Evolutionary conservation across 2,329 filamentous ascomycete species (phyloP).

Genomic region (Cytospora chrysosperma): DNA sequence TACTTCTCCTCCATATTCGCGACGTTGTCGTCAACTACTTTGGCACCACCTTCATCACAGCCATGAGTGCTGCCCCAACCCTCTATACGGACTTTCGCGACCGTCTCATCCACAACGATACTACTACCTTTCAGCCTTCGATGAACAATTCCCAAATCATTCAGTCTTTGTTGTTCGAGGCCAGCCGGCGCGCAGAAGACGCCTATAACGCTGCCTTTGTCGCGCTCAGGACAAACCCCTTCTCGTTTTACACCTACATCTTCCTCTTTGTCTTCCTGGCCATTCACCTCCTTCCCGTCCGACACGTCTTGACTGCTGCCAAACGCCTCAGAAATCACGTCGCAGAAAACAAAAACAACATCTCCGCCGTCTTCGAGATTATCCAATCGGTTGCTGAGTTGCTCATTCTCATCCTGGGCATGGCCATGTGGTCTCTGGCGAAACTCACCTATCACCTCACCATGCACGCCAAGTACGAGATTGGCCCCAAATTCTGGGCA

Average conservation of each 20-base stretch:
- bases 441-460: neutral
- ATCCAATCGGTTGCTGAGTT: neutral
- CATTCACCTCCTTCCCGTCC: neutral
- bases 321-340: neutral
- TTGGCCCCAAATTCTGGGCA: neutral
- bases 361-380: neutral
- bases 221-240: neutral
- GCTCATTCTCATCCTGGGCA: neutral
- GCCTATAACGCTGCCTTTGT: neutral
- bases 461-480: neutral
- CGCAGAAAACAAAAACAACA: neutral
- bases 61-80: neutral
- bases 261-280: neutral
- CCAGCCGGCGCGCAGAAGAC: neutral
- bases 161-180: neutral
- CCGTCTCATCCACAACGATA: neutral
- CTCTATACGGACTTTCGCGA: neutral
- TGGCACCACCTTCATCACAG: neutral
- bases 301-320: neutral
- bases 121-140: neutral
- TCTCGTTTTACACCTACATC: neutral
- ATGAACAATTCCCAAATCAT: neutral
- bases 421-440: neutral
- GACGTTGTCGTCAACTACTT: neutral
- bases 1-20: neutral